Percentiles rank a stretch among this genome's conserved stretches.
Evolutionary conservation across 1,284 basidiomycete genomes (phyloP).

Genomic region (Ganoderma resinaceum): DNA sequence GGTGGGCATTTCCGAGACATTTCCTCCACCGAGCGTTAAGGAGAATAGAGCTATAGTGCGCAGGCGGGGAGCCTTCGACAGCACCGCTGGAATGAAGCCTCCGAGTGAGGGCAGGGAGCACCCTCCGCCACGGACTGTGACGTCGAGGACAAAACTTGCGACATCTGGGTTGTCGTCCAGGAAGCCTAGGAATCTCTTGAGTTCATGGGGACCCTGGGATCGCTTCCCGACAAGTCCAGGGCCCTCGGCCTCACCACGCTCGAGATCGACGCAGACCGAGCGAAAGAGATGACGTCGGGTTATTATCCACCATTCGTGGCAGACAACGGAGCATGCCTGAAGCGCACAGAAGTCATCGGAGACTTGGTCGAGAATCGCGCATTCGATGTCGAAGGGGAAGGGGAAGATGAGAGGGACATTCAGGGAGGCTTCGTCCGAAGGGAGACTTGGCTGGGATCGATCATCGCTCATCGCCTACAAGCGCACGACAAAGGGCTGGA

Average conservation of each 20-base stretch:
- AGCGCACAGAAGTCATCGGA: not conserved
- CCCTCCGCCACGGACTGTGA: not conserved
- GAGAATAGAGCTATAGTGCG: not conserved
- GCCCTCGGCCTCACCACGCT: not conserved
- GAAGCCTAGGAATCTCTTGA: not conserved
- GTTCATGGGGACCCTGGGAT: not conserved
- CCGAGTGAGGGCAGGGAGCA: not conserved
- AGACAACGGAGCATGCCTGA: not conserved
- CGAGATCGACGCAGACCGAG: not conserved
- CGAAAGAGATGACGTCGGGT: not conserved
- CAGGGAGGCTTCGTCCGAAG: too few relatives aligned
- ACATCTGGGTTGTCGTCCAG: not conserved
- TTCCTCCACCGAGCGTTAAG: not conserved
- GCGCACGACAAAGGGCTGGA: too few relatives aligned
- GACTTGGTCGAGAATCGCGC: not conserved
- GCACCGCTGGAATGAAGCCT: not conserved
- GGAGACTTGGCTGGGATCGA: too few relatives aligned
- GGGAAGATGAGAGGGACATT: too few relatives aligned
- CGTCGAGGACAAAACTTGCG: not conserved
- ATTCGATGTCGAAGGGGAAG: not conserved
- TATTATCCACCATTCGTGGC: not conserved
- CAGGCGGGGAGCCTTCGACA: not conserved
- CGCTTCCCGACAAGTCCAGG: not conserved
- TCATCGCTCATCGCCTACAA: too few relatives aligned
- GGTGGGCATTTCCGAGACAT: not conserved